phyloP scores from a whole-genome alignment of 371 early-diverging fungal genomes.

The Circinella minor region DNA sequence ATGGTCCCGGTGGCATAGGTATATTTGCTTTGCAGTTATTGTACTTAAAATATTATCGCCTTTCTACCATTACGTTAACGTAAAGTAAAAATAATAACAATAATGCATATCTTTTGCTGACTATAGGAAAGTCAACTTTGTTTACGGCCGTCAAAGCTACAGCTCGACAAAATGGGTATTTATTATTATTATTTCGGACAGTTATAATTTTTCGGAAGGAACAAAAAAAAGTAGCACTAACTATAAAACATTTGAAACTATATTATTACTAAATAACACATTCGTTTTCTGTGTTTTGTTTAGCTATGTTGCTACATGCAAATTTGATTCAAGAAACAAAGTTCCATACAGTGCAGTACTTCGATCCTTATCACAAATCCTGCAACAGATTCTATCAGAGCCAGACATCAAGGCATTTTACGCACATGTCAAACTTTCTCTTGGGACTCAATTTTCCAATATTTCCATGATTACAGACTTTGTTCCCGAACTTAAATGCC shows the following conservation, averaged over 20 bases:
- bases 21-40: neutral
- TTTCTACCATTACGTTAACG: no score
- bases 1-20: constrained; percentile 48
- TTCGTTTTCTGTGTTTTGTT: neutral
- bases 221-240: no score
- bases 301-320: constrained; percentile 44
- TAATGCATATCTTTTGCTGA: no score
- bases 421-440: constrained; percentile 30
- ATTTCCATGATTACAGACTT: constrained; percentile 36
- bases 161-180: constrained; percentile 47
- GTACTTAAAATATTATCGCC: neutral
- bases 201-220: no score
- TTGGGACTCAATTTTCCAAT: constrained; percentile 42
- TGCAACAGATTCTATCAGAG: constrained; percentile 50
- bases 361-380: constrained; percentile 46
- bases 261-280: neutral
- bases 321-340: constrained; percentile 46
- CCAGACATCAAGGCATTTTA: constrained; percentile 42
- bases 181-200: neutral
- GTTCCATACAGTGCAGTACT: constrained; percentile 45
- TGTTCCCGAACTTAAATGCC: constrained; percentile 44
- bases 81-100: no score
- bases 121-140: constrained; percentile 39
- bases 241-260: no score
- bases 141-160: constrained; percentile 39